Base-by-base conservation (phyloP, 352 stramenopile species). In the Elongisporangium undulatum region DNA sequence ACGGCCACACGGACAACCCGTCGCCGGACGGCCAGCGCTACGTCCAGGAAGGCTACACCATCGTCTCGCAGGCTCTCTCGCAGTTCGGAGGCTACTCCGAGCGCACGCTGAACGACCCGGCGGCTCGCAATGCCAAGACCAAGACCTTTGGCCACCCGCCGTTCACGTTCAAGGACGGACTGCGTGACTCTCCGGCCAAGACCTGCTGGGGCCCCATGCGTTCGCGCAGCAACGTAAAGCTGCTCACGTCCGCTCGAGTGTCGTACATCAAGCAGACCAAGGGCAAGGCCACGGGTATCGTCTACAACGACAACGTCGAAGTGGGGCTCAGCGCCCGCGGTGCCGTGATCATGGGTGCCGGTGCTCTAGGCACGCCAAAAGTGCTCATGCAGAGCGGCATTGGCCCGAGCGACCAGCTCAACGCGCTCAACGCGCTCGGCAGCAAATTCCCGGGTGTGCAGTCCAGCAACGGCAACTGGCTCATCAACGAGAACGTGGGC, bases 371-470 rank as follows among this genome's bases (percentile, higher is more conserved):
- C 51, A 91, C 87, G 39, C 88, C 89, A 4, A 83, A 95, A 58
- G 59, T 96, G 4, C 74, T 97, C 17, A 85, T 94, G 62, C 73
- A 90, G 54, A 89, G 70, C 49, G 87, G 83, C 17, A 79, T 97
- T 26, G 89, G 87, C 7, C 79, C 81, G 2, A 49, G 64, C 23
- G 62, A 80, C 2, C 69, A 90, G 55, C 69, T 96, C 19, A 50
- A 78, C 15, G 24, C 69, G 16, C 66, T 88, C 2, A 55, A 55
- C 12, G 41, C 62, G n/a, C 24, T 61, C 16, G 49, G 49, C n/a
- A 49, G 29, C n/a, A 1, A 52, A 24, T 73, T 73, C 50, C 66
- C 63, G 3, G 64, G 64, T 16, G 24, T 71, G 12, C n/a, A 60
- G 24, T 39, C 34, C 13, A 58, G 51, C 24, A 51, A 39, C 16